Base-by-base conservation (phyloP, 139 green algal species). In the Chlorokybus atmophyticus region DNA sequence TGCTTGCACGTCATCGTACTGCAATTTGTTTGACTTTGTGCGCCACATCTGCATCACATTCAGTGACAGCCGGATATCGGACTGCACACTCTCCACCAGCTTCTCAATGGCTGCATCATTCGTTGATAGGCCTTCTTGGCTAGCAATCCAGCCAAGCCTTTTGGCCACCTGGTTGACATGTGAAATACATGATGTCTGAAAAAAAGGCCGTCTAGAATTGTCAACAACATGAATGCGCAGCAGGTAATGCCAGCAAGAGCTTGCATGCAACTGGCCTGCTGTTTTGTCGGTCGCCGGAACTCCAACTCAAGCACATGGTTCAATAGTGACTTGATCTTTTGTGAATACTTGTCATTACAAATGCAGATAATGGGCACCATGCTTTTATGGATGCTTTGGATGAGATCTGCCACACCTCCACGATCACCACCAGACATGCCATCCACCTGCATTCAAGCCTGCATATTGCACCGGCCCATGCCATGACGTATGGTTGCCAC, bases 321-420 rank as follows among this genome's bases (percentile, higher is more conserved):
- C 21, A 67, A 64, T 49, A 98, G 73, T 1, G 66, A 79, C 48
- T 79, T 80, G 24, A 98, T 74, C 77, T 95, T 95, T 63, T 82
- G 80, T 55, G 65, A 76, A 72, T 94, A 96, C 70, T 93, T 93
- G 73, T 98, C 91, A 62, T 98, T 98, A 81, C 84, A 94, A 65
- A 98, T 95, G 79, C 79, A 87, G 60, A 98, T 87, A 73, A 98
- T 95, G 64, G 91, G 91, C 49, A 97, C 67, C 29, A 83, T 84
- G 50, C 59, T 76, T 21, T 60, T 63, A 41, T 85, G 78, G 65
- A 97, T 96, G 51, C 73, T 94, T 29, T 80, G 31, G 23, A 97
- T 95, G 19, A 98, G 72, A 57, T 98, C 91, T 3, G 70, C 44
- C 21, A 95, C 77, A 31, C 91, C 91, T 17, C 91, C 91, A 3